A percentile compares a stretch with the other conserved stretches of the same genome.
Conservation (phyloP, 1,139 yeast genomes). For the Suhomyces taliae region DNA sequence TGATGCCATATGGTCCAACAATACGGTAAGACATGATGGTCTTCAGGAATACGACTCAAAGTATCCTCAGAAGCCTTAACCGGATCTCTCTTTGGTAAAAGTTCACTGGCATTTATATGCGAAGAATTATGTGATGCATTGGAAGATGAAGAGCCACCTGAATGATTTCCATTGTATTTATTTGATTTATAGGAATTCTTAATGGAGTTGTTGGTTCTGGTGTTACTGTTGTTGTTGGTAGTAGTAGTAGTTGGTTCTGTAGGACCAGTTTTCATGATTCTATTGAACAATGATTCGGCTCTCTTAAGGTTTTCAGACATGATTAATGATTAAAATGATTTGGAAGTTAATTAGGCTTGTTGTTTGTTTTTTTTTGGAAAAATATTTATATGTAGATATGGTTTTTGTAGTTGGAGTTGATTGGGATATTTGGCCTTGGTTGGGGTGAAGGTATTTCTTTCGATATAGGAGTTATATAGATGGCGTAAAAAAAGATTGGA, state of each 20-base stretch:
- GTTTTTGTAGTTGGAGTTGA: too few species aligned
- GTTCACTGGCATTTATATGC: constrained; percentile 13
- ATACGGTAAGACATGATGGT: constrained; percentile 45
- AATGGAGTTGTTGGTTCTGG: background rate
- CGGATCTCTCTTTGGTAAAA: constrained; percentile 39
- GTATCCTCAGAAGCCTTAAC: constrained; percentile 34
- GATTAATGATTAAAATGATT: constrained; percentile 4
- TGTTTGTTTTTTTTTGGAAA: background rate
- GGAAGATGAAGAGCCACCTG: constrained; percentile 3
- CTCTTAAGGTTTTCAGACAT: constrained; percentile 53
- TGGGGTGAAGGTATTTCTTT: too few species aligned
- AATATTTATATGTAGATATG: too few species aligned
- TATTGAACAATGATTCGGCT: constrained; percentile 50
- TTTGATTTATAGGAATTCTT: constrained; percentile 3
- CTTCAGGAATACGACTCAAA: constrained; percentile 26
- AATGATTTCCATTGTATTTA: constrained; percentile 3
- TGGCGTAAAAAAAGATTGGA: too few species aligned
- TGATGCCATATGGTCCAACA: constrained; percentile 55
- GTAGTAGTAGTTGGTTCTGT: constrained; percentile 2
- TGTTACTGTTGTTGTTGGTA: background rate
- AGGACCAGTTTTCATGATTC: constrained; percentile 43
- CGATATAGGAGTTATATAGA: too few species aligned
- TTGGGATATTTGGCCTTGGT: too few species aligned
- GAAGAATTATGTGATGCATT: constrained; percentile 1
- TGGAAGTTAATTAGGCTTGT: background rate